Evolutionary conservation across 768 basidiomycete genomes (phyloP), one percentile per base, ranked within the genome.

Genomic region (Steccherinum ochraceum): DNA sequence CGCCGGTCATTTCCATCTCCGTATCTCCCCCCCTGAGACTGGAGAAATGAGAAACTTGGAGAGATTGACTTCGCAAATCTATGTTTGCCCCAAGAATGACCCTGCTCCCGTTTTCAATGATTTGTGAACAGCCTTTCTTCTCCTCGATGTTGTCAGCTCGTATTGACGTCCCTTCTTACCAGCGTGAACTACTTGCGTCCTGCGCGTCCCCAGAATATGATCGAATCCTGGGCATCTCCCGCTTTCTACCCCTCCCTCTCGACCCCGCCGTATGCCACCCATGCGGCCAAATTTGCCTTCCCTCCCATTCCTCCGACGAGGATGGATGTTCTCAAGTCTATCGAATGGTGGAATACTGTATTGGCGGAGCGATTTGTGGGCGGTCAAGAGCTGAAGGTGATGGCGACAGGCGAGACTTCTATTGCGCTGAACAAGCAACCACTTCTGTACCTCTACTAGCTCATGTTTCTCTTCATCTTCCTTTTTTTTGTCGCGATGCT

Each of bases 141-240:
- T 19, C 47, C 39, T n/a, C 16, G n/a, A 20, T 51, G 19, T n/a
- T 20, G 39, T 2, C 24, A 20, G 12, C 41, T n/a, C 43, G 50
- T 3, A 20, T 39, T 23, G 12, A 19, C 21, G 7, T 12, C 51
- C 24, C n/a, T 24, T 5, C 30, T 26, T n/a, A n/a, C n/a, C 25
- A 50, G 61, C 39, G 45, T 60, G 30, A 59, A 59, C 35, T 52
- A 48, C 21, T 43, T 52, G 19, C 60, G 58, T 19, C 30, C 3
- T 4, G 24, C 41, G 2, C 57, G 55, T n/a, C 45, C 52, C 16
- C 30, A 40, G 12, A 59, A 60, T 42, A 52, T 60, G 54, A 39
- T 55, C 7, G 51, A 56, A 21, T 50, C 51, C 19, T 60, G 57
- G 57, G 30, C 30, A 7, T 7, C 30, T 7, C 16, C 30, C 30